Evolutionary conservation across 1,284 basidiomycete species (phyloP), one percentile per base, ranked within the genome.

Genomic region (Papiliotrema nemorosa): DNA sequence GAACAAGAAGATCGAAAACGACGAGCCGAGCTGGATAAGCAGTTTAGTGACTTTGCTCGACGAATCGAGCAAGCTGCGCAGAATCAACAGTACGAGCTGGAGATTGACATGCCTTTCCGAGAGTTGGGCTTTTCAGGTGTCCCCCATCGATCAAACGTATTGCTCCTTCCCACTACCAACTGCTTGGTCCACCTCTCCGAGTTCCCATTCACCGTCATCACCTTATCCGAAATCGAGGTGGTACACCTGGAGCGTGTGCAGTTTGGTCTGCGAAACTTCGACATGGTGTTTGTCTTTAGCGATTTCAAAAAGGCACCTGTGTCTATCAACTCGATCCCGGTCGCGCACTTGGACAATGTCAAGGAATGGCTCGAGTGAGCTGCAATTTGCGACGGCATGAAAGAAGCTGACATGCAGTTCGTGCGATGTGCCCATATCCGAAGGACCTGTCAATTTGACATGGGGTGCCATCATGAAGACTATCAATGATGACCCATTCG

Each of bases 401-500:
- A 26, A 16, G 5, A 14, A 25, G 37, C 12, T 37, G 29, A 36
- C n/a, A 49, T 12, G 10, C 54, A 93, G 90, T 70, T 94, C 90
- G 12, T 92, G 96, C 50, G 96, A 98, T 72, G 94, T 98, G 52
- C 87, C 93, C 14, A 84, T 97, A 74, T 90, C 88, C 40, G 96
- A 97, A 75, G 90, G 94, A 10, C 90, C 91, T 1, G 91, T 98
- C 76, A 98, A 98, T 75, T 78, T 97, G 74, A 96, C 97, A 69
- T 98, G 96, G 96, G 85, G 86, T 16, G 89, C 89, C 3, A 97
- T 99, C 70, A 96, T 96, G 90, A 94, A 93, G 75, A 90, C 90
- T 27, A 85, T 96, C 76, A 94, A 94, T 63, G 93, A 97, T 58
- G 89, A 88, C 64, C 93, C 96, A 0, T 86, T 90, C 66, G 90